Evolutionary conservation across 2,329 filamentous ascomycete species (phyloP).

Genomic region (Clonostachys solani): DNA sequence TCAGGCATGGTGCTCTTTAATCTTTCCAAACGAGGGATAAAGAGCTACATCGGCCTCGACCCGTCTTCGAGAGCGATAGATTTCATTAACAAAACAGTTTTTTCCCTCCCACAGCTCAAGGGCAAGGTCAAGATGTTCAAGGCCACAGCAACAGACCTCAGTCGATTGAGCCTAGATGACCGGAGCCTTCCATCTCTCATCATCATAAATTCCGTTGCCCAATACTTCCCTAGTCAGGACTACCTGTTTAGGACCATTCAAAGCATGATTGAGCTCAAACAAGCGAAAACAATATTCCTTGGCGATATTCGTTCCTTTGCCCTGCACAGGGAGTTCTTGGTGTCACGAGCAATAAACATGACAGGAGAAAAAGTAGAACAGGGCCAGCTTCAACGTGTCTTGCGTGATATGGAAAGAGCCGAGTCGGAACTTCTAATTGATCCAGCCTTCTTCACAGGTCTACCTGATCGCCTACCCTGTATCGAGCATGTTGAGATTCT

Average conservation of each 20-base stretch:
- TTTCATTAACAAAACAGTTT: conserved; percentile 9
- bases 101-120: conserved; percentile 3
- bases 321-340: not conserved
- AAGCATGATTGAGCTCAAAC: not conserved
- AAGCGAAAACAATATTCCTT: conserved; percentile 8
- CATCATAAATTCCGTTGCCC: conserved; percentile 10
- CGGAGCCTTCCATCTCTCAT: conserved; percentile 1
- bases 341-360: not conserved
- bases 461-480: conserved; percentile 4
- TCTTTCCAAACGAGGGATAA: conserved; percentile 2
- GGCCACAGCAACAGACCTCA: conserved; percentile 12
- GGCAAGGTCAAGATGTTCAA: conserved; percentile 8
- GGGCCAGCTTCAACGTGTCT: not conserved
- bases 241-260: conserved; percentile 5
- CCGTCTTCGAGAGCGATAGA: conserved; percentile 11
- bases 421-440: conserved; percentile 13
- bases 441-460: conserved; percentile 12
- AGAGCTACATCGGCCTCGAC: conserved; percentile 19
- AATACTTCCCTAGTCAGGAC: conserved; percentile 8
- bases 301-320: conserved; percentile 10
- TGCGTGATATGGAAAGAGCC: conserved; percentile 4
- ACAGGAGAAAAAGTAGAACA: not conserved
- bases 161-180: not conserved
- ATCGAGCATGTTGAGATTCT: conserved; percentile 15
- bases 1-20: conserved; percentile 12